A percentile compares a stretch with the other conserved stretches of the same genome.
Evolutionary conservation across 495 filamentous ascomycete genomes (phyloP).

Genomic region (Acidiella bohemica): DNA sequence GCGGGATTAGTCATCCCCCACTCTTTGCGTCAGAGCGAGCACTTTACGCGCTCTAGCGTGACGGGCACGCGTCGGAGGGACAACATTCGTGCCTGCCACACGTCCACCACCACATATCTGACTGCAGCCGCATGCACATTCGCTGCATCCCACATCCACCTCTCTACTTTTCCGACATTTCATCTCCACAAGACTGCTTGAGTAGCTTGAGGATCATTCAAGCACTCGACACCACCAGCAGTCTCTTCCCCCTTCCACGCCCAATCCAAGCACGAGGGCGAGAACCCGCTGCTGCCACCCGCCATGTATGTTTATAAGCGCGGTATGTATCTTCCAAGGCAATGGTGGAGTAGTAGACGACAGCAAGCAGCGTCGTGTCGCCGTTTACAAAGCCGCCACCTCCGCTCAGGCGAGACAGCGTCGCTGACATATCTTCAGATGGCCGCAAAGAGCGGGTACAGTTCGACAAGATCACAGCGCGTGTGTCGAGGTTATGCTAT

Average conservation of each 20-base stretch:
- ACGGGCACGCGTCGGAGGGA: too few relatives aligned
- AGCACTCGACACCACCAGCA: background rate
- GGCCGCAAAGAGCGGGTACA: constrained; percentile 99
- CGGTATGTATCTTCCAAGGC: constrained; percentile 40
- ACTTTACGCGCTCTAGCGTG: constrained; percentile 2
- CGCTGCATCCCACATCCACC: background rate
- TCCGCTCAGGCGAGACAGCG: background rate
- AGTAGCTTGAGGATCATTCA: background rate
- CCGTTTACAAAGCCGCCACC: background rate
- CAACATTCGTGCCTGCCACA: too few relatives aligned
- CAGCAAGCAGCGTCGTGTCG: too few relatives aligned
- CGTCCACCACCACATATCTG: too few relatives aligned
- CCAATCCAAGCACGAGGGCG: constrained; percentile 6
- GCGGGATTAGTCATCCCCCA: background rate
- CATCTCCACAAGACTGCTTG: background rate
- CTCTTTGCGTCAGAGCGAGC: background rate
- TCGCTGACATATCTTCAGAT: constrained; percentile 41
- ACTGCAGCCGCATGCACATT: background rate
- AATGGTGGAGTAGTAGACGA: too few relatives aligned
- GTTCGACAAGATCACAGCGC: constrained; percentile 99
- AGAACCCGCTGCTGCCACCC: constrained; percentile 1
- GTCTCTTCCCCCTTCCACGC: background rate
- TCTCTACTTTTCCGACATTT: background rate
- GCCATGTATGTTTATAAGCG: constrained; percentile 58
- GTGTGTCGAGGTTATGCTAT: constrained; percentile 93